Evolutionary conservation across 257 asterid species (phyloP).

Genomic region (Nicotiana obtusifolia): DNA sequence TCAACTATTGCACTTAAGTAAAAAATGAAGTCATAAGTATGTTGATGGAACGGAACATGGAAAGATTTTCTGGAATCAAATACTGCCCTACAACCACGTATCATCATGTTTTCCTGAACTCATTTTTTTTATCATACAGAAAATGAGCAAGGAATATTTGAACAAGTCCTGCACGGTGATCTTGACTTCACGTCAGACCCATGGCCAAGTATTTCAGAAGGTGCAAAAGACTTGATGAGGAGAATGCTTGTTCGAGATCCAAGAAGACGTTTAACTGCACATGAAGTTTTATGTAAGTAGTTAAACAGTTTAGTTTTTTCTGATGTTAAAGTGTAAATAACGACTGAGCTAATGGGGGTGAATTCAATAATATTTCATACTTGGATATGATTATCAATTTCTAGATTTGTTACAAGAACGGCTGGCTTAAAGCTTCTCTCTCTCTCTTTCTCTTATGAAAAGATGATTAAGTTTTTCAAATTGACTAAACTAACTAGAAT

Average conservation of each 20-base stretch:
- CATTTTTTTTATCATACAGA: conserved; percentile 30
- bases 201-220: conserved; percentile 87
- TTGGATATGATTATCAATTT: neutral
- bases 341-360: neutral
- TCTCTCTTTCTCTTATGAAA: neutral
- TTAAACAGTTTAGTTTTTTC: neutral
- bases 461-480: neutral
- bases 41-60: neutral
- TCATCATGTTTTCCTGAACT: neutral
- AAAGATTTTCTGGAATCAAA: neutral
- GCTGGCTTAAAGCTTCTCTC: neutral
- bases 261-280: conserved; percentile 73
- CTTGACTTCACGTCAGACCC: conserved; percentile 90
- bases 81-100: neutral
- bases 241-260: conserved; percentile 92
- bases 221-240: conserved; percentile 83
- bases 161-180: conserved; percentile 89
- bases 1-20: neutral
- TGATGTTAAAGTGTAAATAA: neutral
- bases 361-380: neutral
- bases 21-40: neutral
- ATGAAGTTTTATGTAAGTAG: conserved; percentile 85
- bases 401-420: neutral
- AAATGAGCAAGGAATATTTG: conserved; percentile 85
- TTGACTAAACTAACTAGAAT: neutral